Conservation (phyloP, 768 basidiomycete species). For the Trametes cingulata region DNA sequence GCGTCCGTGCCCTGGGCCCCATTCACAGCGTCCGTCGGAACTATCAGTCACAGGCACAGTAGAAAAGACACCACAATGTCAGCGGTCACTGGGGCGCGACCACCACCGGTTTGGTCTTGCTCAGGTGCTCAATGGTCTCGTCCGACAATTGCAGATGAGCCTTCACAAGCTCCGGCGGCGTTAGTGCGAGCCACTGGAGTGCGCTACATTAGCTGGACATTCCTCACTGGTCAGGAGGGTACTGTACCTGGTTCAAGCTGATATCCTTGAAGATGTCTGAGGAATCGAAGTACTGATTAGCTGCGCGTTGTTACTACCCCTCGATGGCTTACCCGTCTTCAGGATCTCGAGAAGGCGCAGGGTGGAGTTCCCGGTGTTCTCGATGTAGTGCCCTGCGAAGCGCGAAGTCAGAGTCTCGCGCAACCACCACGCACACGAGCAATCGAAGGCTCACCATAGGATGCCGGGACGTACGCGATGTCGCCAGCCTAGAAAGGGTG, state of each 20-base stretch:
- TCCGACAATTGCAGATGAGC: conserved; percentile 58
- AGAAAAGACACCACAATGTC: too few species aligned
- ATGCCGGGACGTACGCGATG: conserved; percentile 60
- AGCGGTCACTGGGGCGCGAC: conserved; percentile 30
- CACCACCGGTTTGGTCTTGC: conserved; percentile 51
- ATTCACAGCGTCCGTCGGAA: neutral
- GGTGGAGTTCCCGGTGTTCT: conserved; percentile 43
- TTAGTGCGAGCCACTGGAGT: conserved; percentile 60
- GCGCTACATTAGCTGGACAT: neutral
- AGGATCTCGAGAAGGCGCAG: conserved; percentile 39
- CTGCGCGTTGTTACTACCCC: neutral
- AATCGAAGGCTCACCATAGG: conserved; percentile 46
- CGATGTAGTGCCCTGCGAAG: conserved; percentile 41
- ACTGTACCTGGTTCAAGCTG: conserved; percentile 32
- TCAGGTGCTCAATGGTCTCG: conserved; percentile 49
- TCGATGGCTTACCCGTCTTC: neutral
- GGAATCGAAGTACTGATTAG: neutral
- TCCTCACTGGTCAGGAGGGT: neutral
- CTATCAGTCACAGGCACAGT: neutral
- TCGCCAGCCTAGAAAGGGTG: conserved; percentile 47
- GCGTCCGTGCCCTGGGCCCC: conserved; percentile 1
- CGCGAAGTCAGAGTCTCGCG: too few species aligned
- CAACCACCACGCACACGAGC: neutral
- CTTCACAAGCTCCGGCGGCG: conserved; percentile 58
- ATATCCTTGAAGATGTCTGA: conserved; percentile 34